Evolutionary conservation across 768 basidiomycete genomes (phyloP).

Genomic region (Boletus rufocinnamomeus): DNA sequence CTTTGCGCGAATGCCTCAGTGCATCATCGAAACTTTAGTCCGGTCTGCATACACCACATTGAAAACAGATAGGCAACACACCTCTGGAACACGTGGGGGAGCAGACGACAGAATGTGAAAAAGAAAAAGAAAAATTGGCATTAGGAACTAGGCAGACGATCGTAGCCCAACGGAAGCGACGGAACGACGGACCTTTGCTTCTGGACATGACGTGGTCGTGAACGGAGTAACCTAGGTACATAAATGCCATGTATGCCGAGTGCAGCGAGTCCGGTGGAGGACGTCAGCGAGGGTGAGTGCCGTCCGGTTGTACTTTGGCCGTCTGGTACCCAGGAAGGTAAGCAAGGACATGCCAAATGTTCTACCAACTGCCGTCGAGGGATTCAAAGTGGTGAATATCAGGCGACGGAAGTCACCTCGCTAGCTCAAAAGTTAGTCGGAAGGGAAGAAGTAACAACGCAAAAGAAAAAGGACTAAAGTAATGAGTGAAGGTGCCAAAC

Average conservation of each 20-base stretch:
- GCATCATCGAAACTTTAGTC: not conserved
- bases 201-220: constrained; percentile 34
- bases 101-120: not conserved
- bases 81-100: constrained; percentile 23
- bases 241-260: constrained; percentile 35
- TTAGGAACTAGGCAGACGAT: not conserved
- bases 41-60: not conserved
- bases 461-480: no score
- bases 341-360: constrained; percentile 30
- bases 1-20: constrained; percentile 25
- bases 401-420: no score
- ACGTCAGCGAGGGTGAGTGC: constrained; percentile 31
- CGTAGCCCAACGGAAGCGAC: not conserved
- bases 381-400: no score
- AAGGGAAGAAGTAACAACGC: no score
- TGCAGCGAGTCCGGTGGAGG: constrained; percentile 32
- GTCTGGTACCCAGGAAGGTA: constrained; percentile 30
- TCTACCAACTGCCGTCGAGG: not conserved
- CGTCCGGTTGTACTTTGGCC: constrained; percentile 24
- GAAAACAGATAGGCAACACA: constrained; percentile 9
- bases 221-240: constrained; percentile 35
- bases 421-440: no score
- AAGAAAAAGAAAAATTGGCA: not conserved
- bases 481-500: no score
- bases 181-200: constrained; percentile 33